Percentiles rank a stretch among this genome's conserved stretches.
phyloP scores from a whole-genome alignment of 1,284 basidiomycete genomes.

The Fistulinella staudtii region DNA sequence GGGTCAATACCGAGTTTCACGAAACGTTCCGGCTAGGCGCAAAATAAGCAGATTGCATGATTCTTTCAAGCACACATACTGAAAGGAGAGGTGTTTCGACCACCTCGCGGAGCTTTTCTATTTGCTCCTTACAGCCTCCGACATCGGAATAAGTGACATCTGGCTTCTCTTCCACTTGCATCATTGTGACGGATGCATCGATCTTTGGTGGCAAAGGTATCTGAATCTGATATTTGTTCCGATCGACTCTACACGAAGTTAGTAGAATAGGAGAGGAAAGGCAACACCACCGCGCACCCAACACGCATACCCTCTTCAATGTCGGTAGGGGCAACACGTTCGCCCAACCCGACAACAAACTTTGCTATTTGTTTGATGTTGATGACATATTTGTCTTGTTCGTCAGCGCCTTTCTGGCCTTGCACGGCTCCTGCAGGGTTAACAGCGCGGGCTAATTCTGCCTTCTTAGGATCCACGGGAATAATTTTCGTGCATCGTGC shows the following conservation, averaged over 20 bases:
- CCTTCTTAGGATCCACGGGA: constrained; percentile 67
- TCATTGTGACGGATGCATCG: constrained; percentile 99
- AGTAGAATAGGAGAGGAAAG: neutral
- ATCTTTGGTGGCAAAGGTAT: constrained; percentile 99
- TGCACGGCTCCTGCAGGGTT: constrained; percentile 72
- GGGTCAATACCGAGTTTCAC: constrained; percentile 99
- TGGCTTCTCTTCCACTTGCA: constrained; percentile 99
- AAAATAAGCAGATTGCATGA: constrained; percentile 14
- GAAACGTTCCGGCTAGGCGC: constrained; percentile 86
- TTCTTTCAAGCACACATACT: constrained; percentile 45
- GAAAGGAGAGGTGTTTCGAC: constrained; percentile 97
- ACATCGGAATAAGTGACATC: constrained; percentile 98
- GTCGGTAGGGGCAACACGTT: constrained; percentile 95
- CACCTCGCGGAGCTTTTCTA: constrained; percentile 98
- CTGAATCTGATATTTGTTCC: constrained; percentile 98
- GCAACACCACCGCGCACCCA: constrained; percentile 57
- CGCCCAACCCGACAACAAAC: constrained; percentile 96
- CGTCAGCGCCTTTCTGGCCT: constrained; percentile 88
- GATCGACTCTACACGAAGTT: constrained; percentile 61
- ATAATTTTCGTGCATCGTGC: constrained; percentile 99
- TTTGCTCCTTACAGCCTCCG: constrained; percentile 99
- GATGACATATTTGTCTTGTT: constrained; percentile 99
- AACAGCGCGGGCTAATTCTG: constrained; percentile 68
- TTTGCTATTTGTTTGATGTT: constrained; percentile 99
- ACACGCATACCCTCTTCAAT: constrained; percentile 99